Conservation (phyloP, 805 yeast species). For the Suhomyces prunicola region DNA sequence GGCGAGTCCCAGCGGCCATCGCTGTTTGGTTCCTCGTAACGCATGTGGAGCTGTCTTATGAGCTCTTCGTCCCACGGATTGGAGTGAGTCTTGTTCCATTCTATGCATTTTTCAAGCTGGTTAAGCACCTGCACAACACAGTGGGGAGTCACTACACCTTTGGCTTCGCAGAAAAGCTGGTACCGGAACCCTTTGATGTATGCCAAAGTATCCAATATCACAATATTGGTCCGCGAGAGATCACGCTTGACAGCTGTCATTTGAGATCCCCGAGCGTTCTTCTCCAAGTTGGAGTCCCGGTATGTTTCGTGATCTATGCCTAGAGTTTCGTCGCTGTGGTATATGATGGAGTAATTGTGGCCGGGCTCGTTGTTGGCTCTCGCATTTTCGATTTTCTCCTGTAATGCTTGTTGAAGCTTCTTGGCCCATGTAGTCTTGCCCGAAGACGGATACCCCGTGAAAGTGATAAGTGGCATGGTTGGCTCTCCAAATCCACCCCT, state of each 20-base stretch:
- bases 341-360: conserved; percentile 54
- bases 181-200: conserved; percentile 95
- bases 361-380: conserved; percentile 44
- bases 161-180: conserved; percentile 92
- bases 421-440: conserved; percentile 81
- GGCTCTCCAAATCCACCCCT: background rate
- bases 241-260: conserved; percentile 87
- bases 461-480: conserved; percentile 76
- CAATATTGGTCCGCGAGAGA: conserved; percentile 63
- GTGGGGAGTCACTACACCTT: conserved; percentile 74
- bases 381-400: conserved; percentile 41
- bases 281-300: conserved; percentile 70
- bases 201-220: conserved; percentile 78
- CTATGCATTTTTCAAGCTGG: conserved; percentile 56
- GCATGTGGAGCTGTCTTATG: conserved; percentile 65
- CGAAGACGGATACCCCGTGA: conserved; percentile 82
- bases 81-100: conserved; percentile 51
- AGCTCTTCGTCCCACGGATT: conserved; percentile 64
- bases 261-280: conserved; percentile 77
- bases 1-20: conserved; percentile 94
- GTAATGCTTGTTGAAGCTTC: conserved; percentile 48
- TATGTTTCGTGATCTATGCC: conserved; percentile 71
- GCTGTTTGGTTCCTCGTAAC: conserved; percentile 92
- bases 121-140: conserved; percentile 79
- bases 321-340: conserved; percentile 75